These are phyloP conservation scores for Annona squamosa DNA, from an alignment of 164 flowering plant species.

Conservation along the genomic window DNA sequence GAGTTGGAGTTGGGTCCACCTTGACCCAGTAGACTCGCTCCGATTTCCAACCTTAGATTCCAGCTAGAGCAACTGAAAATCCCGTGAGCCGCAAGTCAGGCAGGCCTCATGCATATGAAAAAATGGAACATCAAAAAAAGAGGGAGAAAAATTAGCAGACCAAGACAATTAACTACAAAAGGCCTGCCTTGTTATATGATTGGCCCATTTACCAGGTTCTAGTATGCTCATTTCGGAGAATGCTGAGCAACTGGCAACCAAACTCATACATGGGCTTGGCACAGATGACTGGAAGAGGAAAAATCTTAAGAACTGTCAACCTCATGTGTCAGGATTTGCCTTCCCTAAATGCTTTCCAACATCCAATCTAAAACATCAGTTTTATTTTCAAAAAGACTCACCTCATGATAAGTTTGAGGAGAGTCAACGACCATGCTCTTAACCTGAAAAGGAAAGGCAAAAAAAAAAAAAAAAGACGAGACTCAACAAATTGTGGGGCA, in stretches of 20 bases:
- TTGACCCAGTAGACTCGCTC: too few species aligned
- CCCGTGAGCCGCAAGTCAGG: neutral
- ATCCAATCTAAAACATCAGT: neutral
- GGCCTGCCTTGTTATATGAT: neutral
- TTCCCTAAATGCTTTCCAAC: neutral
- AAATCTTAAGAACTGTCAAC: too few species aligned
- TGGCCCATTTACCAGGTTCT: neutral
- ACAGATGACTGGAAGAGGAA: neutral
- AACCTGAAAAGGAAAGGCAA: constrained; percentile 43
- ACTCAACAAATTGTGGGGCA: neutral
- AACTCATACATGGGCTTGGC: neutral
- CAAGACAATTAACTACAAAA: neutral
- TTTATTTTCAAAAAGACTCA: constrained; percentile 21
- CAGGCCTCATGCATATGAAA: neutral
- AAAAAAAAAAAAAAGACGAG: neutral
- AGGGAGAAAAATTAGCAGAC: neutral
- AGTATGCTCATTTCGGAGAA: neutral
- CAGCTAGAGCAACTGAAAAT: neutral
- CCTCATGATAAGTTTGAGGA: constrained; percentile 91
- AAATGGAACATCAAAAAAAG: neutral
- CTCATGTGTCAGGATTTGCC: neutral
- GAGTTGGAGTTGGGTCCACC: too few species aligned
- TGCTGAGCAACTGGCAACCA: neutral
- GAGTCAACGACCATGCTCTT: constrained; percentile 80
- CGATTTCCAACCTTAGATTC: too few species aligned